Base-by-base conservation (phyloP, 176 grass and related monocot genomes). In the Carex littledalei region DNA sequence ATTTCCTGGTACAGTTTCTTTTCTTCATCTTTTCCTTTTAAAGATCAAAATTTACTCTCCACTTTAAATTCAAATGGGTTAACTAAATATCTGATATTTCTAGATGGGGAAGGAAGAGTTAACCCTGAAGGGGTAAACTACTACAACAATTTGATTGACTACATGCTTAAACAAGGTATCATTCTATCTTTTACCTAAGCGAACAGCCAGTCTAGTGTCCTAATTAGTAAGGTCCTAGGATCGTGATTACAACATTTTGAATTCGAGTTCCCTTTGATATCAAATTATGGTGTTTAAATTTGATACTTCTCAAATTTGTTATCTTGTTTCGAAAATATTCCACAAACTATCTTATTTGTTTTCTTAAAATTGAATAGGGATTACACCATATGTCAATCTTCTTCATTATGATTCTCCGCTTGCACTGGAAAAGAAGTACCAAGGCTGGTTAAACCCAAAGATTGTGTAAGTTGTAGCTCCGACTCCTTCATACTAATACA, bases 91-190 rank as follows among this genome's bases (percentile, higher is more conserved):
- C 21, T 72, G 34, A 43, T 73, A 26, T 74, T 29, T 86, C 21
- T 47, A 86, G 92, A 88, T 67, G 88, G 85, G 2, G 87, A 88
- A 53, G 86, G 92, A 61, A 79, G 29, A 85, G 74, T 92, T 63
- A 92, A 94, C 34, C 32, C 65, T 78, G 81, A 90, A 72, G 92
- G 92, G 70, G 85, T 94, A 54, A 84, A 88, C 0, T 90, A 95
- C 52, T 95, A 92, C 85, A 92, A 95, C 16, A 95, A 86, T 85
- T 71, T 95, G 78, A 95, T 95, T 85, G 77, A 95, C 43, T 89
- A 92, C 68, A 82, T 92, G 73, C 84, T 95, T 78, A 83, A 85
- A 45, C 88, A 92, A 89, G 88, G 94, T 96, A 85, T 12, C 26
- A 47, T 47, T 22, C 65, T 26, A 47, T 43, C 5, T 61, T 41